Base-by-base conservation (phyloP, 441 rosid species). In the Biscutella laevigata region DNA sequence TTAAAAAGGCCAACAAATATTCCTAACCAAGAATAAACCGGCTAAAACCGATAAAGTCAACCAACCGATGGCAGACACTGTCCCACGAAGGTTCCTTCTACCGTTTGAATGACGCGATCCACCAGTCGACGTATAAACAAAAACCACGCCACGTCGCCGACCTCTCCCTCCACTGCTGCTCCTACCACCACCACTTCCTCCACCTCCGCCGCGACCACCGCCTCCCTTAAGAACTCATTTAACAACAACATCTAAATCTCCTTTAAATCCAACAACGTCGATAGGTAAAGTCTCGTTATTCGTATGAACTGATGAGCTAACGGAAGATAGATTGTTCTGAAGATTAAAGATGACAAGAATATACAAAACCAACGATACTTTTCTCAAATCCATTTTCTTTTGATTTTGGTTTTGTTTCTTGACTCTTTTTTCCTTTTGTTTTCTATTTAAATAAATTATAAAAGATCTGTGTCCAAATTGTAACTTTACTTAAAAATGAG, bases 221-320 rank as follows among this genome's bases (percentile, higher is more conserved):
- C 52, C 27, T 15, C 63, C 57, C n/a, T n/a, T n/a, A n/a, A n/a
- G n/a, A n/a, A n/a, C n/a, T 40, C 2, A 56, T 27, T 49, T 57
- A 3, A 64, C 57, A 20, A 64, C 58, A 10, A 57, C 62, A 26
- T 34, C 57, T 49, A 64, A 14, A n/a, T 48, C 57, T 56, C 45
- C 28, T 40, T 48, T 52, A 17, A 47, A 45, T n/a, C 14, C 27
- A 45, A 36, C 25, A 54, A 30, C 50, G 6, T 38, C 17, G 7
- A 20, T 5, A 38, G 61, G 56, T 4, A 63, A 56, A 55, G 50
- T 14, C 25, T 39, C 20, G 7, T 55, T 9, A 44, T 63, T 55
- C 22, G 28, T 45, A 40, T 2, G 33, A 11, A 35, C 26, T 27
- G 53, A 36, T 25, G 68, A 55, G 50, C 17, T 55, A 4, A 63